Base-by-base conservation (phyloP, 371 early-diverging fungal genomes). In the Mortierella sp. region DNA sequence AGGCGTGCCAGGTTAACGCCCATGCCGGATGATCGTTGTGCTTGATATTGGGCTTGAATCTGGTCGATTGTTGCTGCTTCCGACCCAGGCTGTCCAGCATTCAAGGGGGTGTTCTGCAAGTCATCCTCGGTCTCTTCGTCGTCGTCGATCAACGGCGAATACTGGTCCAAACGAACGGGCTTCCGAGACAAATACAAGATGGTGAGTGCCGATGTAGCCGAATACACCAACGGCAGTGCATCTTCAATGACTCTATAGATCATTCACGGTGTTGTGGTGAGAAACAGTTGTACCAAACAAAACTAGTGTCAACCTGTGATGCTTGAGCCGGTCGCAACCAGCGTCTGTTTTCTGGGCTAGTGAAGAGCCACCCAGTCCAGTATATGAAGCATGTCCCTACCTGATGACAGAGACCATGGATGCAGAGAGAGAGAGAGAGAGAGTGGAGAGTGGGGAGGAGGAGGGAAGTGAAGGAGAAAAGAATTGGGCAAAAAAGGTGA, bases 141-240 rank as follows among this genome's bases (percentile, higher is more conserved):
- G n/a, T 54, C 25, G 25, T 59, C 60, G 40, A 67, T 60, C 34
- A 74, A 25, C 1, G 68, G 39, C 10, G 63, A 25, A 47, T 67
- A 67, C 19, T 67, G 68, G 51, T 74, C 74, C 59, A 74, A 27
- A 46, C 60, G 63, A 2, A 74, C 60, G n/a, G 74, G 67, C 19
- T 63, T 74, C 37, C 59, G 55, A 10, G 63, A 57, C 31, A 74
- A 49, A 57, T 67, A 22, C 22, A 63, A 54, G 44, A 67, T 55
- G 17, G 57, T 63, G 27, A 57, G 41, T 1, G 57, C 60, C 41
- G 74, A 74, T 9, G 63, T 39, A 1, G 57, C 40, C 17, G 58
- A 61, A 43, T 66, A 72, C 48, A 57, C 72, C 46, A 72, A 27
- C n/a, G 72, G 72, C 7, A 72, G 41, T 21, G 58, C 52, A 37